Conservation (phyloP, 2,329 filamentous ascomycete genomes). For the Drechmeria coniospora region DNA sequence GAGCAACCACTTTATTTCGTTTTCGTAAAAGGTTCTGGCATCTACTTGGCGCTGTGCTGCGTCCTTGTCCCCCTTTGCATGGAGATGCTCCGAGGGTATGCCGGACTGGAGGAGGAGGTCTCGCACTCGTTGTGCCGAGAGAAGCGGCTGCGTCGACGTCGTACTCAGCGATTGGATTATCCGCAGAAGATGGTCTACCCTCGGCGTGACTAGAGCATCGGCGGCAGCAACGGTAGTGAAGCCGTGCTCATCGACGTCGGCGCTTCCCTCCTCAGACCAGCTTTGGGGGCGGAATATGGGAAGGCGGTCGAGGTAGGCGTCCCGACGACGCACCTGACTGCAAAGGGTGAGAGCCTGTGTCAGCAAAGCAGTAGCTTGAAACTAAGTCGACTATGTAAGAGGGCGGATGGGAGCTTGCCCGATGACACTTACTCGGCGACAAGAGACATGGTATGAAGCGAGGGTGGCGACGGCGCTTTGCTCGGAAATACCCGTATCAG, state of each 20-base stretch:
- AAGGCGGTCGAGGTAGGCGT: conserved; percentile 50
- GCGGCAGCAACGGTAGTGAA: conserved; percentile 19
- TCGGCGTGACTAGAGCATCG: conserved; percentile 32
- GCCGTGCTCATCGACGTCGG: conserved; percentile 18
- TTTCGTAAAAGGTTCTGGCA: conserved; percentile 41
- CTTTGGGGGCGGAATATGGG: conserved; percentile 23
- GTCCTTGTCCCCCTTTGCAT: conserved; percentile 17
- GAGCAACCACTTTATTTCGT: conserved; percentile 79
- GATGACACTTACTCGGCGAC: conserved; percentile 28
- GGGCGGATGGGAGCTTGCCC: conserved; percentile 1
- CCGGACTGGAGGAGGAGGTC: conserved; percentile 47
- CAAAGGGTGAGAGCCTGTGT: conserved; percentile 3
- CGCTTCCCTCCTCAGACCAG: conserved; percentile 25
- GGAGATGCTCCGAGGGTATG: conserved; percentile 25
- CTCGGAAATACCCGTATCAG: no score
- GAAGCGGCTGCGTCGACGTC: conserved; percentile 45
- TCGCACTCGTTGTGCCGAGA: conserved; percentile 45
- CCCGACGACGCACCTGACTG: conserved; percentile 47
- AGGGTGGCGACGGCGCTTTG: no score
- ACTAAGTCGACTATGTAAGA: no score
- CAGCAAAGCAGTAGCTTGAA: no score
- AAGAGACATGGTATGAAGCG: conserved; percentile 26
- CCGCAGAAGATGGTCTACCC: conserved; percentile 46
- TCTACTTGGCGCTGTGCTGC: conserved; percentile 10
- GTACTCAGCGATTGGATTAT: conserved; percentile 59